These are phyloP conservation scores for Wallacemonas sp. DNA, from an alignment of 208 protist species.

Conservation along the genomic window DNA sequence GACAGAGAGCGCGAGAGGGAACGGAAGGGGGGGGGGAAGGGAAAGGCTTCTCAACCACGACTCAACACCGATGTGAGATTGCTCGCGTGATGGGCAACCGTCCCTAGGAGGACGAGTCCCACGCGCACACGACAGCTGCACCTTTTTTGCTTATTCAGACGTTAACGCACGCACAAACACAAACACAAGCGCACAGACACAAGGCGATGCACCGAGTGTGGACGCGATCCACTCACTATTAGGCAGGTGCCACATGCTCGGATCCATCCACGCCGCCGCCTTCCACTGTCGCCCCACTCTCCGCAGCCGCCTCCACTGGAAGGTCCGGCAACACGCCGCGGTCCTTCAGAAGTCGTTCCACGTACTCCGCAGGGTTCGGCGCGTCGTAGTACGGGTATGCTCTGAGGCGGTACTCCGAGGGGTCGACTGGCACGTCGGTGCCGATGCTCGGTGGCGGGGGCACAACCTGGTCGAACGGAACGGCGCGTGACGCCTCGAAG, in stretches of 20 bases:
- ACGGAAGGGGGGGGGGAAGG: too few relatives aligned
- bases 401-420: slow-evolving; percentile 58
- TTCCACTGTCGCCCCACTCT: neutral
- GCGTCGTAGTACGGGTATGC: slow-evolving; percentile 90
- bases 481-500: slow-evolving; percentile 43
- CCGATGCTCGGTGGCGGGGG: slow-evolving; percentile 80
- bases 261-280: slow-evolving; percentile 29
- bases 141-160: too few relatives aligned
- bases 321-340: slow-evolving; percentile 82
- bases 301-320: slow-evolving; percentile 44
- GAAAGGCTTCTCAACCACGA: too few relatives aligned
- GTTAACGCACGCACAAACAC: neutral
- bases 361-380: slow-evolving; percentile 84
- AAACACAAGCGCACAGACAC: neutral
- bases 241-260: slow-evolving; percentile 34
- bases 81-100: too few relatives aligned
- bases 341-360: slow-evolving; percentile 85
- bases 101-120: too few relatives aligned
- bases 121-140: too few relatives aligned
- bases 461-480: slow-evolving; percentile 67
- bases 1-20: too few relatives aligned
- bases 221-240: too few relatives aligned
- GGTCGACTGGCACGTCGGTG: slow-evolving; percentile 83
- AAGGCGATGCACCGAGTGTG: too few relatives aligned
- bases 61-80: too few relatives aligned